These are phyloP conservation scores for Primulina tabacum DNA, from an alignment of 257 asterid species.

Conservation along the genomic window DNA sequence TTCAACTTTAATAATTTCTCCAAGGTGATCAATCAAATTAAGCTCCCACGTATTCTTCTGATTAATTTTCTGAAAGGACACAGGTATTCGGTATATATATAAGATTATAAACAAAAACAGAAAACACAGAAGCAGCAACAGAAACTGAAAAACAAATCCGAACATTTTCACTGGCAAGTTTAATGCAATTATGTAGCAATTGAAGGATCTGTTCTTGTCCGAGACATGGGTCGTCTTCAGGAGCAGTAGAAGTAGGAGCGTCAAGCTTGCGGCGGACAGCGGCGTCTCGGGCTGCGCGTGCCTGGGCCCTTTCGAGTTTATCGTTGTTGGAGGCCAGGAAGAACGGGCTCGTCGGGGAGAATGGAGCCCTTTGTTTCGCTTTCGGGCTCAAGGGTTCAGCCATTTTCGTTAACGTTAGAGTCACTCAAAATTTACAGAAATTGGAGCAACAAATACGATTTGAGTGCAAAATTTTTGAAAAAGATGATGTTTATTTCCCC, in stretches of 20 bases:
- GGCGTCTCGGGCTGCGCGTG: conserved; percentile 97
- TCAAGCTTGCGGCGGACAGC: conserved; percentile 69
- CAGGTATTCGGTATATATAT: background rate
- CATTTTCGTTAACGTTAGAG: conserved; percentile 22
- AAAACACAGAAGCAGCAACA: background rate
- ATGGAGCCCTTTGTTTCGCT: conserved; percentile 56
- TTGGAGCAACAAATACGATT: background rate
- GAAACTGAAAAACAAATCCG: conserved; percentile 6
- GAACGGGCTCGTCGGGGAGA: conserved; percentile 74
- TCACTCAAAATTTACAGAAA: conserved; percentile 1
- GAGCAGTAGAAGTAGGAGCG: conserved; percentile 24
- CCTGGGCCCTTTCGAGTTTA: conserved; percentile 88
- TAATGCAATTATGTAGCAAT: conserved; percentile 84
- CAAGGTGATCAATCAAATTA: background rate
- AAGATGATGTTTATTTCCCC: background rate
- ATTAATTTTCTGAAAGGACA: background rate
- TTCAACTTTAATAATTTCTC: background rate
- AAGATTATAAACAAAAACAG: background rate
- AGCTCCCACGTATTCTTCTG: background rate
- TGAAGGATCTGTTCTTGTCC: conserved; percentile 81
- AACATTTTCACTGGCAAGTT: conserved; percentile 95
- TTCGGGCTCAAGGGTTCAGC: conserved; percentile 45
- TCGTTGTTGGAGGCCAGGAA: conserved; percentile 35
- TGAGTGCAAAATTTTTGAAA: background rate
- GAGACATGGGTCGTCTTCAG: conserved; percentile 43